Conservation (phyloP, 2,329 filamentous ascomycete species). For the Diplodia intermedia region DNA sequence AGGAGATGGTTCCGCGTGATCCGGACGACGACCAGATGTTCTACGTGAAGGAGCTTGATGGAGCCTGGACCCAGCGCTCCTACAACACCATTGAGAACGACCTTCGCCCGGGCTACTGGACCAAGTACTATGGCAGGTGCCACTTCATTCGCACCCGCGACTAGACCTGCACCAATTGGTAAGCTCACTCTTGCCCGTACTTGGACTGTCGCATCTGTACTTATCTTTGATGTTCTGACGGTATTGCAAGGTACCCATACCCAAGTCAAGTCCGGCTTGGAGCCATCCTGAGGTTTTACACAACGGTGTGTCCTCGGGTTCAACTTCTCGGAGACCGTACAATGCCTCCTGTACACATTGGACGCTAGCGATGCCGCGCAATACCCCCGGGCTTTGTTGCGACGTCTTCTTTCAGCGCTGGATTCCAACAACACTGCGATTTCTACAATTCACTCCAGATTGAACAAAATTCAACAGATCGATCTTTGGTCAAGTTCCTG, state of each 20-base stretch:
- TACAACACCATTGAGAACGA: conserved; percentile 50
- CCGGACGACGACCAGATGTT: conserved; percentile 36
- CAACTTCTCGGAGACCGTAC: background rate
- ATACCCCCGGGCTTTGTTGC: conserved; percentile 4
- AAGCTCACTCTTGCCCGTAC: background rate
- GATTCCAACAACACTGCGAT: background rate
- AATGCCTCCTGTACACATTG: background rate
- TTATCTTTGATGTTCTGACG: conserved; percentile 8
- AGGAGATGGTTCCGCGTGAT: conserved; percentile 26
- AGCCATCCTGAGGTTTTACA: background rate
- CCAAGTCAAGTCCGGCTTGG: background rate
- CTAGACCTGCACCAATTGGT: background rate
- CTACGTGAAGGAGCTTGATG: conserved; percentile 48
- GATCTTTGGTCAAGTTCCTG: background rate
- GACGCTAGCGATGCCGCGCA: conserved; percentile 6
- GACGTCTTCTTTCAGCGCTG: background rate
- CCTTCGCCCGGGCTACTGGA: conserved; percentile 47
- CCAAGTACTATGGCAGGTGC: conserved; percentile 40
- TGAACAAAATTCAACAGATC: conserved; percentile 3
- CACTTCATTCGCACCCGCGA: conserved; percentile 25
- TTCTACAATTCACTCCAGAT: background rate
- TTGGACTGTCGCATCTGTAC: background rate
- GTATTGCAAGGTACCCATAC: background rate
- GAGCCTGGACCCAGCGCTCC: conserved; percentile 45
- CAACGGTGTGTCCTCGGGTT: background rate